Conservation (phyloP, 257 asterid species). For the Cruciata laevipes region DNA sequence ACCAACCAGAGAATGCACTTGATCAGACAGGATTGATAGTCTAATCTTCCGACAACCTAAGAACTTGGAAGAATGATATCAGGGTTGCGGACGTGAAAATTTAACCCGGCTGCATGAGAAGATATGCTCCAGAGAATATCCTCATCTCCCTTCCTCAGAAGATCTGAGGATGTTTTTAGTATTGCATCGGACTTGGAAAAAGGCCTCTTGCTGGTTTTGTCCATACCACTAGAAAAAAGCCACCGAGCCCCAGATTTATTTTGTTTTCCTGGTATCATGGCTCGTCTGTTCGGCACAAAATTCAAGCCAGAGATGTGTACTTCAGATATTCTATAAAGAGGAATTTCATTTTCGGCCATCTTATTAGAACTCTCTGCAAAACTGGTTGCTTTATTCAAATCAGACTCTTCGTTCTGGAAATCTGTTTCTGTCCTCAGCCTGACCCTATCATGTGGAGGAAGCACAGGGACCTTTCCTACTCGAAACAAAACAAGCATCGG, state of each 20-base stretch:
- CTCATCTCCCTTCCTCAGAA: constrained; percentile 19
- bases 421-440: constrained; percentile 11
- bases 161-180: constrained; percentile 29
- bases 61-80: constrained; percentile 50
- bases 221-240: constrained; percentile 70
- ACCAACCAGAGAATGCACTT: not conserved
- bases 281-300: constrained; percentile 24
- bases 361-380: constrained; percentile 14
- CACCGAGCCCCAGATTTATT: constrained; percentile 64
- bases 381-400: constrained; percentile 16
- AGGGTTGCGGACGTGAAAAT: constrained; percentile 66
- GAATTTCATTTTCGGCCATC: constrained; percentile 8
- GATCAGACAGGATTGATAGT: not conserved
- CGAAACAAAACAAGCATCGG: constrained; percentile 60
- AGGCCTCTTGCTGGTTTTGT: constrained; percentile 28
- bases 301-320: constrained; percentile 57
- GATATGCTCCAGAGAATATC: constrained; percentile 74
- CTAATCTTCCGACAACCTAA: constrained; percentile 15
- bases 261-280: constrained; percentile 45
- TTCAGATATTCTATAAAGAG: constrained; percentile 46
- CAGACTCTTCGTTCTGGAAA: constrained; percentile 18
- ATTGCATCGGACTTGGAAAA: constrained; percentile 34
- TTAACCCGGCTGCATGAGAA: constrained; percentile 32
- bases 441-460: constrained; percentile 10
- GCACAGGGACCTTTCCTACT: constrained; percentile 34